Evolutionary conservation across 805 yeast species (phyloP), one percentile per base, ranked within the genome.

Genomic region (Geotrichum ghanense): DNA sequence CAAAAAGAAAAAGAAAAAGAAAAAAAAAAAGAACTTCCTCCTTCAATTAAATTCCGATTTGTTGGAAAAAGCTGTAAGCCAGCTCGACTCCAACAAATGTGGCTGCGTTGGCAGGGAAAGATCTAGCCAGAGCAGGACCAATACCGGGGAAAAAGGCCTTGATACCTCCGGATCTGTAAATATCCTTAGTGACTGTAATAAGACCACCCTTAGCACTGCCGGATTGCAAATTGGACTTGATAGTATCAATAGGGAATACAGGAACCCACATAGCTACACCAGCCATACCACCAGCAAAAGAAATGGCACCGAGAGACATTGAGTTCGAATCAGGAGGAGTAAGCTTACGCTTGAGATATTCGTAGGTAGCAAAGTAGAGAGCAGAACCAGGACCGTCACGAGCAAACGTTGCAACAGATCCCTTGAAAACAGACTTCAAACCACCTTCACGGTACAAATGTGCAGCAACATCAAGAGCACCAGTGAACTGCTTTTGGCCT

Each of bases 61-160:
- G 19, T 24, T 41, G 56, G 57, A 69, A 65, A 43, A 58, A 53
- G 45, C 59, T 51, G 56, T 62, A 60, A 20, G 95, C 85, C 48
- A 89, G 59, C 64, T 90, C 98, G 24, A 90, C 97, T 42, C 97
- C 98, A 27, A 87, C 75, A 69, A 90, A 90, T 2, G 97, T 89
- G 6, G 98, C 97, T n/a, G 98, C 98, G 65, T 92, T 90, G 20
- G 97, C 97, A 2, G 97, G 97, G 82, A 92, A 90, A 37, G 95
- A 81, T 65, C 98, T 76, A 22, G 87, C 77, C 59, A 90, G 69
- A 2, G 97, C 97, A 3, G 98, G 97, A 0, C 96, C 97, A 21
- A 90, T 73, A 48, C 98, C 98, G 2, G 97, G 97, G 85, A 89
- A 90, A 68, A 90, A 90, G 0, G 94, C 95, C 61, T 79, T 83